Evolutionary conservation across 805 yeast species (phyloP).

Genomic region (Yarrowia sp.): DNA sequence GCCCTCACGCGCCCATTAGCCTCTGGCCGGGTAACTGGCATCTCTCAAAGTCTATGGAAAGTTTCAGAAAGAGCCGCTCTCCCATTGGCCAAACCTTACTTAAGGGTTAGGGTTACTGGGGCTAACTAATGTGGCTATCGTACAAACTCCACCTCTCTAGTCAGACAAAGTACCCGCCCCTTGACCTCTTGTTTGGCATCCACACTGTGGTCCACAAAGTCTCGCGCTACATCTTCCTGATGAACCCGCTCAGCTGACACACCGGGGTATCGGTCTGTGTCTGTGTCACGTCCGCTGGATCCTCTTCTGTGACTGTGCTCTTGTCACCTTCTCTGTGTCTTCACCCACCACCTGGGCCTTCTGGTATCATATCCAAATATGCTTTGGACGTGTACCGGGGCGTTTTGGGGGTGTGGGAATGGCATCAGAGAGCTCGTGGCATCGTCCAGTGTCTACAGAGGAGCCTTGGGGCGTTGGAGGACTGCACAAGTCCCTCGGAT

Average conservation of each 20-base stretch:
- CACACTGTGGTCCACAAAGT: conserved; percentile 6
- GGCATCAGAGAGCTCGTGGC: conserved; percentile 11
- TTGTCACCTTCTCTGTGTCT: not conserved
- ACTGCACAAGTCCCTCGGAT: not conserved
- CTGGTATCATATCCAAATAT: conserved; percentile 16
- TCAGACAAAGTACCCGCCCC: conserved; percentile 29
- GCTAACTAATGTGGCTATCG: conserved; percentile 21
- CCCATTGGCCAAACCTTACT: conserved; percentile 9
- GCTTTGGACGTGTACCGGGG: conserved; percentile 28
- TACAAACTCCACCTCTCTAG: conserved; percentile 33
- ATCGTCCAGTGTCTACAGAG: conserved; percentile 1
- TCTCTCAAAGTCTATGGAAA: not conserved
- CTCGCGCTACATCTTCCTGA: conserved; percentile 15
- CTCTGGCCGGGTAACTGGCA: conserved; percentile 12
- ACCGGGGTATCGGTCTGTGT: not conserved
- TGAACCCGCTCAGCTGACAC: conserved; percentile 22
- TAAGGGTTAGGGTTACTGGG: not conserved
- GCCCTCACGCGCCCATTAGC: too few species aligned
- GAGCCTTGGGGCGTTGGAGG: not conserved
- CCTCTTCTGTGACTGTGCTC: conserved; percentile 7
- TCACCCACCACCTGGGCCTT: conserved; percentile 10
- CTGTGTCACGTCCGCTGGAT: conserved; percentile 2
- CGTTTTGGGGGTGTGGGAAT: not conserved
- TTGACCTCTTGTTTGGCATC: conserved; percentile 17
- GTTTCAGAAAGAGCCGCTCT: not conserved